Base-by-base conservation (phyloP, 2,329 filamentous ascomycete species). In the Didymella pinodella region DNA sequence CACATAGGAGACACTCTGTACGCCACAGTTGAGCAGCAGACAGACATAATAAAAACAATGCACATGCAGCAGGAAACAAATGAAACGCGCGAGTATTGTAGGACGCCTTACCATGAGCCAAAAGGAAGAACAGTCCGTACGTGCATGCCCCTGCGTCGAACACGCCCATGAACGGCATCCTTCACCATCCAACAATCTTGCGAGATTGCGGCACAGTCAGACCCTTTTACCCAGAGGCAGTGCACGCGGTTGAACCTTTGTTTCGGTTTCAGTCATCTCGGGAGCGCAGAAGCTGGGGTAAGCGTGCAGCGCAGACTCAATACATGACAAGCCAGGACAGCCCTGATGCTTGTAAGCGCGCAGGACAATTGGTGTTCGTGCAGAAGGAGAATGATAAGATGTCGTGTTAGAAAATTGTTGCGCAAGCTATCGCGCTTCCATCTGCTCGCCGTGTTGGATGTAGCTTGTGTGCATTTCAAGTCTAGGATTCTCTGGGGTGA, bases 201-300 rank as follows among this genome's bases (percentile, higher is more conserved):
- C 32, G 41, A 54, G 31, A 59, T 54, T 54, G 41, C 40, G 56
- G 56, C 56, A 38, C 50, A 51, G 51, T 45, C 32, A 47, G 29
- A 59, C 38, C 44, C 45, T 54, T 58, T 54, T 49, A 45, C 44
- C 49, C 45, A 50, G 49, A 48, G 55, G n/a, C 55, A 32, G 49
- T 58, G 55, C 50, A 45, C 38, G 11, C 50, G 49, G 50, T 26
- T 45, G 40, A 20, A 28, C 50, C 46, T 46, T 40, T 50, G 46
- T 49, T 28, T 46, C 49, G 40, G 46, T 16, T n/a, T 36, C 46
- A 46, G 45, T 53, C 49, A 50, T 58, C 45, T 54, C 55, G 55
- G 29, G 38, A 41, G 18, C 46, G 10, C 29, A 53, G 26, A 50
- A 41, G 32, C 51, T 44, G 34, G 50, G 43, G 41, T 38, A 53